Evolutionary conservation across 805 yeast species (phyloP).

Genomic region (Candida schatavii): DNA sequence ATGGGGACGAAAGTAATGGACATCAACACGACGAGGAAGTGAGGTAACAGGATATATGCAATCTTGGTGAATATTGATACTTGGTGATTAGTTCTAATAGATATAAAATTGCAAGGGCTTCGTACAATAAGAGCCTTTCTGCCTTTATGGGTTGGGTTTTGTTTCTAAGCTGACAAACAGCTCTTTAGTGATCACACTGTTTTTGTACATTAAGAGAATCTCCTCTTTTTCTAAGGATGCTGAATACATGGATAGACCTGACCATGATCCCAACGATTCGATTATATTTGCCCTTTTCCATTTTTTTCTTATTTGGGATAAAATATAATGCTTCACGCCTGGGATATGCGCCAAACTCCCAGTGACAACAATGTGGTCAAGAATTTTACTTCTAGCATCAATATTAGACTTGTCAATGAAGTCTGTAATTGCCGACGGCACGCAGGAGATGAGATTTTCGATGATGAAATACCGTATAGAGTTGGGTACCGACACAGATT

Average conservation of each 20-base stretch:
- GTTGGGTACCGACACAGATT: conserved; percentile 12
- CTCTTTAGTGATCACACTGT: conserved; percentile 21
- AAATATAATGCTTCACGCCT: conserved; percentile 15
- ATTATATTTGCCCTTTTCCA: neutral
- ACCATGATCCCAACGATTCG: conserved; percentile 30
- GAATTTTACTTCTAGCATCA: conserved; percentile 17
- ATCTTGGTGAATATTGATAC: too few species aligned
- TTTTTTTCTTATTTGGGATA: neutral
- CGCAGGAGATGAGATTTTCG: conserved; percentile 10
- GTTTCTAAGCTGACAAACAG: too few species aligned
- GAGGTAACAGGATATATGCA: conserved; percentile 4
- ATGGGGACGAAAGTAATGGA: conserved; percentile 1
- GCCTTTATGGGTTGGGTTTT: conserved; percentile 7
- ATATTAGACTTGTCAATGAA: conserved; percentile 13
- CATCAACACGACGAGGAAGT: conserved; percentile 9
- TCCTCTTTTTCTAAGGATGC: conserved; percentile 16
- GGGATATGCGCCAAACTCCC: conserved; percentile 24
- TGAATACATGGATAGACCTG: conserved; percentile 29
- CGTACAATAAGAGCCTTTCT: too few species aligned
- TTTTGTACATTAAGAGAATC: conserved; percentile 15
- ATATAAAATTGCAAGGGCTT: too few species aligned
- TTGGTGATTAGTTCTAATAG: too few species aligned
- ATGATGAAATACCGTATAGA: conserved; percentile 12
- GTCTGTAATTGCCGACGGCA: conserved; percentile 2
- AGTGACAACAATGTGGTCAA: conserved; percentile 19